These are phyloP conservation scores for Trichoderma erinaceum DNA, from an alignment of 495 filamentous ascomycete species.

Conservation along the genomic window DNA sequence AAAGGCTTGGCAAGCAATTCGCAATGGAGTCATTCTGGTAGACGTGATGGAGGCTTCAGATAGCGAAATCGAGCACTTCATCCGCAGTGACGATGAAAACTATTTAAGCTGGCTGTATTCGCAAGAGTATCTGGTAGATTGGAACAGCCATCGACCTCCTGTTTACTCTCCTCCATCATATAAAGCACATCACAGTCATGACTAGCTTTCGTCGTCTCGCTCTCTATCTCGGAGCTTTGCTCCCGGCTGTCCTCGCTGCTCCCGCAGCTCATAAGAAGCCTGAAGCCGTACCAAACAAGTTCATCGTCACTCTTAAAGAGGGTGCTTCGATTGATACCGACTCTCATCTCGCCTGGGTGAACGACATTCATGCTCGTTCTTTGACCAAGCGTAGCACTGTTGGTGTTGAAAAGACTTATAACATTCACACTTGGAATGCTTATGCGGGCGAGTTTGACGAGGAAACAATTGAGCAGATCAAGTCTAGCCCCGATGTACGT, in stretches of 20 bases:
- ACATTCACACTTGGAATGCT: slow-evolving; percentile 28
- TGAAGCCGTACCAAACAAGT: slow-evolving; percentile 42
- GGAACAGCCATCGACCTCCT: background rate
- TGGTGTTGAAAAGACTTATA: slow-evolving; percentile 28
- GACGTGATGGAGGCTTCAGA: background rate
- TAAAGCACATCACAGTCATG: slow-evolving; percentile 22
- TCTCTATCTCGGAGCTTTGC: slow-evolving; percentile 30
- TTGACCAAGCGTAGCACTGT: slow-evolving; percentile 33
- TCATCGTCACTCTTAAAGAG: slow-evolving; percentile 53
- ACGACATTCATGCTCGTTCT: slow-evolving; percentile 29
- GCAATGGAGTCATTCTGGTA: background rate
- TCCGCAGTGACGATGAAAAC: background rate
- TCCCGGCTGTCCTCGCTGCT: slow-evolving; percentile 29
- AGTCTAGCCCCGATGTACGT: slow-evolving; percentile 27
- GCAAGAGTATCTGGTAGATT: background rate
- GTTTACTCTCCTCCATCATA: background rate
- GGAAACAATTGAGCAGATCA: slow-evolving; percentile 31
- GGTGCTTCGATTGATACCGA: slow-evolving; percentile 29
- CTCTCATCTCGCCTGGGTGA: slow-evolving; percentile 34
- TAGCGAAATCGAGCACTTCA: background rate
- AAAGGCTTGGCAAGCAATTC: background rate
- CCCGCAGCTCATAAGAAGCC: slow-evolving; percentile 21
- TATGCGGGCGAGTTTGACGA: slow-evolving; percentile 32
- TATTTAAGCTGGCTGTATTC: background rate
- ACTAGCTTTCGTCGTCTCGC: slow-evolving; percentile 28